Percentiles rank a stretch among this genome's conserved stretches.
Conservation (phyloP, 768 basidiomycete species). For the Mycena metata region DNA sequence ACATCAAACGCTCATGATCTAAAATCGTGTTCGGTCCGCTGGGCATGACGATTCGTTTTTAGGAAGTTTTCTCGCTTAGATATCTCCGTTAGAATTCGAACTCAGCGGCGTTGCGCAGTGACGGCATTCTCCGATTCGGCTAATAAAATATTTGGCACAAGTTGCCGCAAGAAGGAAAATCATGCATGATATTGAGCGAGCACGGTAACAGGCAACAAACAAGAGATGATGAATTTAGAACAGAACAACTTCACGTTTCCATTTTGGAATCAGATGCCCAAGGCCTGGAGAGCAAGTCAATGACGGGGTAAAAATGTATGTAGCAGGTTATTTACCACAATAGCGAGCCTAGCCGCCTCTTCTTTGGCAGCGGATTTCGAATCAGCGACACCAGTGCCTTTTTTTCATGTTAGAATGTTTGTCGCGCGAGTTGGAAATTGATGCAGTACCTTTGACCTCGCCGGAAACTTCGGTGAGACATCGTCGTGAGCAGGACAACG, state of each 20-base stretch:
- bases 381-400: slow-evolving; percentile 60
- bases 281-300: slow-evolving; percentile 4
- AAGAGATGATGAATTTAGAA: background rate
- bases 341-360: slow-evolving; percentile 59
- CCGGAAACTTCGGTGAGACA: slow-evolving; percentile 25
- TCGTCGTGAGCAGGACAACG: background rate
- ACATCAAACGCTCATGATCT: too few species aligned
- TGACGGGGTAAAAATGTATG: background rate
- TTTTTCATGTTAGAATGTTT: slow-evolving; percentile 50
- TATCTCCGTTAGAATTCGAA: slow-evolving; percentile 22
- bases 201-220: background rate
- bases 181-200: background rate
- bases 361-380: slow-evolving; percentile 64
- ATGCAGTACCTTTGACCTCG: slow-evolving; percentile 24
- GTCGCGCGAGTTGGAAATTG: background rate
- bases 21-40: background rate
- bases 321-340: slow-evolving; percentile 47
- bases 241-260: background rate
- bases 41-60: background rate
- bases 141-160: background rate
- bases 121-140: background rate
- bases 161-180: background rate
- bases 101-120: slow-evolving; percentile 14
- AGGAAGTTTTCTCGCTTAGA: background rate
- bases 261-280: slow-evolving; percentile 11